Evolutionary conservation across 1,139 yeast species (phyloP).

Genomic region (Taphrina pruni): DNA sequence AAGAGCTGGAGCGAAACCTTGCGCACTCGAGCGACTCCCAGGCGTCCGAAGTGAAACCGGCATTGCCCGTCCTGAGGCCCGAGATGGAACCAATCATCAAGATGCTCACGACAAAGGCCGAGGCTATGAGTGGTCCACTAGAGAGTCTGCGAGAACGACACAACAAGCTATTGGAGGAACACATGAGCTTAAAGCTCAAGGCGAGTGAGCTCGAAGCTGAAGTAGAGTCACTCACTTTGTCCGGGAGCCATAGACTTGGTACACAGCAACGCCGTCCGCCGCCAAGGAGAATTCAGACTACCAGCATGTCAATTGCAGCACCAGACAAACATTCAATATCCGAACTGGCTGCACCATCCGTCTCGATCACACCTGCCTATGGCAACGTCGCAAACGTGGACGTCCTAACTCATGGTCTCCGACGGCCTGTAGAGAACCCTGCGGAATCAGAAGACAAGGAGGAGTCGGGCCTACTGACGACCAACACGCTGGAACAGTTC

Average conservation of each 20-base stretch:
- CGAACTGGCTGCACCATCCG: constrained; percentile 4
- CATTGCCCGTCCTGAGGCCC: neutral
- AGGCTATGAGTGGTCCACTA: neutral
- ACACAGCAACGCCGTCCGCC: constrained; percentile 4
- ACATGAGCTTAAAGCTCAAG: neutral
- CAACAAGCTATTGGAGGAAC: neutral
- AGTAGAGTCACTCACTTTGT: neutral
- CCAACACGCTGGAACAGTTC: constrained; percentile 7
- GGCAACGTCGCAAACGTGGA: constrained; percentile 1
- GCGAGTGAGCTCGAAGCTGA: constrained; percentile 16
- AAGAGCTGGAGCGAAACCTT: neutral
- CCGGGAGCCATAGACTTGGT: neutral
- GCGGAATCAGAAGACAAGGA: neutral
- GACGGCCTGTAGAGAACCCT: neutral
- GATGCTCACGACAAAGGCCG: constrained; percentile 2
- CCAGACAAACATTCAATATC: neutral
- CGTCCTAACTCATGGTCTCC: constrained; percentile 5
- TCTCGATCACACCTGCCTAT: constrained; percentile 9
- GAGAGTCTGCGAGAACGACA: constrained; percentile 3
- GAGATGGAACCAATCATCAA: neutral
- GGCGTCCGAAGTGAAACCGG: constrained; percentile 1
- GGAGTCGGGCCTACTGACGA: constrained; percentile 3
- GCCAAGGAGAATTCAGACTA: neutral
- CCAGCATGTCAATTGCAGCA: constrained; percentile 7
- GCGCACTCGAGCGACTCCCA: neutral